These are phyloP conservation scores for Salicornia ramosissima DNA, from an alignment of 148 eudicot species.

Conservation along the genomic window DNA sequence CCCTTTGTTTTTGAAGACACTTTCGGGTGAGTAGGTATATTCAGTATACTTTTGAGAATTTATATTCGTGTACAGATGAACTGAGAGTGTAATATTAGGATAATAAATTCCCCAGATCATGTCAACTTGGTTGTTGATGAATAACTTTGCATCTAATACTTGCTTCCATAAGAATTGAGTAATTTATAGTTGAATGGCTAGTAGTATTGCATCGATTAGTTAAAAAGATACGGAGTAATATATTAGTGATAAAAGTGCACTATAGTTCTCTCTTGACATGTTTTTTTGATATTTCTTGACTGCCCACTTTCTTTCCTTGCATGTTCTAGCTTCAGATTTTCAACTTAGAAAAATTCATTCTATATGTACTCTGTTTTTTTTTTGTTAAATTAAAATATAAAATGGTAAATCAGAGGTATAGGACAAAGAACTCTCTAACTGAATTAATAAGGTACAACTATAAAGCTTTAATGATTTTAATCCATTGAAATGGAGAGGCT, in stretches of 20 bases:
- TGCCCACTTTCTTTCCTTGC: not conserved
- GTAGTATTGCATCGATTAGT: not conserved
- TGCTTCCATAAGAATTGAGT: constrained; percentile 3
- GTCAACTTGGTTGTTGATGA: not conserved
- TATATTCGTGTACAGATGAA: not conserved
- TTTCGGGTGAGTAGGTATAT: constrained; percentile 3
- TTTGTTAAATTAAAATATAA: not conserved
- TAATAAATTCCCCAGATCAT: not conserved
- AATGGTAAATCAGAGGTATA: not conserved
- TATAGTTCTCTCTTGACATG: not conserved
- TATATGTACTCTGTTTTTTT: not conserved
- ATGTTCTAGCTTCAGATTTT: not conserved
- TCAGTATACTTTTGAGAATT: constrained; percentile 26
- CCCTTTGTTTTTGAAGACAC: constrained; percentile 12
- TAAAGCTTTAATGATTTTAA: not conserved
- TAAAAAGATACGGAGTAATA: not conserved
- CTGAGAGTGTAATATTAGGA: not conserved
- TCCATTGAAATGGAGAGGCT: not conserved
- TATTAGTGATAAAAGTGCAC: not conserved
- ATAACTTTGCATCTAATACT: constrained; percentile 2
- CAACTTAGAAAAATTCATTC: not conserved
- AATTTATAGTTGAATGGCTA: not conserved
- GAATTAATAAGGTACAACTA: not conserved
- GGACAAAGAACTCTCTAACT: not conserved
- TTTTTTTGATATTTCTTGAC: not conserved